These are phyloP conservation scores for Pelargonium australe DNA, from an alignment of 441 rosid species.

Conservation along the genomic window DNA sequence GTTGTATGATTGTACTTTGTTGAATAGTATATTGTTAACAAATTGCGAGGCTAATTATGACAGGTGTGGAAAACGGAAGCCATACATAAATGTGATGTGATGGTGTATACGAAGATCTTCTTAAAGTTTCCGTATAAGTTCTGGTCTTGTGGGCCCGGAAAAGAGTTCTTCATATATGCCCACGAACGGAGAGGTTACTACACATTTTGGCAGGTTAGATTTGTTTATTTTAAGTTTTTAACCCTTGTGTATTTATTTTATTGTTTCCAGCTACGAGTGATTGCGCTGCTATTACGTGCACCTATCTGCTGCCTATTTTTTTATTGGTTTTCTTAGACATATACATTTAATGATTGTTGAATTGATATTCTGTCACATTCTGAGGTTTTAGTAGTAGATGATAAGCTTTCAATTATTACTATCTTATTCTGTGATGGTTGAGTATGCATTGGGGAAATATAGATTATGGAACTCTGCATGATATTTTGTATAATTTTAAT, in stretches of 20 bases:
- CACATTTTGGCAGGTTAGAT: slow-evolving; percentile 96
- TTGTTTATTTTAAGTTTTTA: not conserved
- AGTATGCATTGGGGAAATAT: not conserved
- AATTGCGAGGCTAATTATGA: slow-evolving; percentile 20
- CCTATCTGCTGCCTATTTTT: not conserved
- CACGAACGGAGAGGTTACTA: slow-evolving; percentile 93
- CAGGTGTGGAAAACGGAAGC: slow-evolving; percentile 99
- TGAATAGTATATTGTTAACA: slow-evolving; percentile 3
- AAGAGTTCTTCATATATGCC: slow-evolving; percentile 94
- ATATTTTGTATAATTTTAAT: too few species aligned
- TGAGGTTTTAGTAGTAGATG: too few species aligned
- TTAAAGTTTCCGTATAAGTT: slow-evolving; percentile 75
- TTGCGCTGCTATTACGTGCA: too few species aligned
- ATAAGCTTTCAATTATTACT: not conserved
- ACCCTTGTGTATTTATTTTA: too few species aligned
- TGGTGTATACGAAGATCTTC: slow-evolving; percentile 95
- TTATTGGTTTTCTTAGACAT: not conserved
- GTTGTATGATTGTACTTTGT: too few species aligned
- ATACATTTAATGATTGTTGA: not conserved
- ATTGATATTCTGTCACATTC: not conserved
- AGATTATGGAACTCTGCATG: too few species aligned
- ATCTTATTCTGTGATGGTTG: not conserved
- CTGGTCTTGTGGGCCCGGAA: slow-evolving; percentile 83
- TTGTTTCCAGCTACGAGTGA: too few species aligned
- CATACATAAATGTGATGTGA: slow-evolving; percentile 77